Base-by-base conservation (phyloP, 2,329 filamentous ascomycete species). In the Aureobasidium sp. region DNA sequence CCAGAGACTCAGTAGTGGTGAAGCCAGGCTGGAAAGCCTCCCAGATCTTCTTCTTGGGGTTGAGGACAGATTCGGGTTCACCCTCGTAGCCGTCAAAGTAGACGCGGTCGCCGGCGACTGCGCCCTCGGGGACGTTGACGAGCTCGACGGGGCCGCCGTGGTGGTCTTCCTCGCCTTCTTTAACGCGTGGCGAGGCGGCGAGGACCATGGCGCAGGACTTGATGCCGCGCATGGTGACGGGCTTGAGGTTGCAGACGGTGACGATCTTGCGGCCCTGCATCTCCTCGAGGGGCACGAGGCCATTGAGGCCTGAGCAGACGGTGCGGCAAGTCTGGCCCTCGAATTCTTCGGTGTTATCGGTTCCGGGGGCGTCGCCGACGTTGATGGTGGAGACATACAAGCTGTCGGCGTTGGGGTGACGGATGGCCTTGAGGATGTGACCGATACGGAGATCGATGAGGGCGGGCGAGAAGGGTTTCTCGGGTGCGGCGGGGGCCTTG, bases 1-100 rank as follows among this genome's bases (percentile, higher is more conserved):
- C 89, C 55, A 93, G 80, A 49, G 75, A 77, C 8, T 88, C 87
- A 1, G 88, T 96, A 8, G 93, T 99, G 34, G 90, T 96, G 78
- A 97, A 97, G 0, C 93, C 94, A 1, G 92, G 91, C 81, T 97
- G 93, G 77, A 96, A 90, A 10, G 83, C 90, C 82, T 99, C 94
- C 92, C 93, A 97, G 64, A 97, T 81, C 86, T 97, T 97, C 86
- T 97, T 99, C 87, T 99, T 99, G 63, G 94, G 94, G 82, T 97
- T 99, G 62, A 99, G 83, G 57, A 93, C 85, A 65, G 87, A 88
- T 82, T 99, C 94, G 0, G 94, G 91, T 80, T 96, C 89, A 63
- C 91, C 92, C 75, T 90, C 83, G 87, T 90, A 99, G 52, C 94
- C 94, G 73, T 97, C 90, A 73, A 99, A 99, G 81, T 82, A 92